Evolutionary conservation across 495 filamentous ascomycete genomes (phyloP), one percentile per base, ranked within the genome.

Genomic region (Neurospora discreta): DNA sequence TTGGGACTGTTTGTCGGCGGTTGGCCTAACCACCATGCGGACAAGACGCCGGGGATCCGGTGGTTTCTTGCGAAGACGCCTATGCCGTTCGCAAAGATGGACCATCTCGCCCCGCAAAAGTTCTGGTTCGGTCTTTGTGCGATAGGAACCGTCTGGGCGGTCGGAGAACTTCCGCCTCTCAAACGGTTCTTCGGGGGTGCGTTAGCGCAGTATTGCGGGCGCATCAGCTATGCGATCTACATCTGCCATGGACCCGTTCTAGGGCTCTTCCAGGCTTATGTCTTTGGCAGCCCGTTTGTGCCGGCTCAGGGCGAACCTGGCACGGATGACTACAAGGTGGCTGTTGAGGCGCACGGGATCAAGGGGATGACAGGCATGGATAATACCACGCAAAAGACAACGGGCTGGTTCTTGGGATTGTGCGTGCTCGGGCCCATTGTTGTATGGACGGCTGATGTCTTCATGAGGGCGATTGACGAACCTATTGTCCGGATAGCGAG

Each of bases 181-280:
- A 85, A 87, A 72, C 79, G 77, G 39, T 74, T 90, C 43, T 89
- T 91, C 78, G 85, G 83, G 60, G 85, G 85, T 46, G 77, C 80
- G 0, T 65, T 90, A 0, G 87, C 88, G 26, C 89, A 89, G 75
- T 91, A 91, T 74, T 83, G 88, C 16, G 89, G 88, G 44, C 84
- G 86, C 33, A 87, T 90, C 74, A 88, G 86, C 40, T 90, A 84
- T 73, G 84, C 87, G 10, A 83, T 90, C 41, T 90, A 90, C 69
- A 86, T 90, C 71, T 83, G 87, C 38, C 88, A 90, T 69, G 88
- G 87, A 1, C 85, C 87, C 13, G 84, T 89, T 23, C 80, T 89
- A 3, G 82, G 82, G 69, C 80, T 83, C 0, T 80, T 87, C 69
- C 84, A 85, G 41, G 84, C 83, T 69, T 75, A 78, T 0, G 75